Conservation (phyloP, 1,139 yeast genomes). For the Sugiyamaella paludigena region DNA sequence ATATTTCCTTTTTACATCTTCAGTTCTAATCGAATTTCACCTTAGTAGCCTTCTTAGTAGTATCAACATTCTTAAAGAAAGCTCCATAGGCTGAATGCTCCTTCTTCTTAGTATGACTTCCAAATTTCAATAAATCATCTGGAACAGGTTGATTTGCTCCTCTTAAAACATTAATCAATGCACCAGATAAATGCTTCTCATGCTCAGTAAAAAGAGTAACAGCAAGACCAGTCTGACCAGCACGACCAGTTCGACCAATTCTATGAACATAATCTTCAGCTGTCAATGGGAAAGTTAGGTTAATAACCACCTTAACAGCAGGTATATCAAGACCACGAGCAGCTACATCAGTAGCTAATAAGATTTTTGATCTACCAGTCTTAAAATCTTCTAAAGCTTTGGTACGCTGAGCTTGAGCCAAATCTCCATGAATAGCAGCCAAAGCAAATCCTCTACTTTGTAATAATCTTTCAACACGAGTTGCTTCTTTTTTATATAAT, state of each 20-base stretch:
- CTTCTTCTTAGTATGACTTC: constrained; percentile 97
- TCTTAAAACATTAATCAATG: constrained; percentile 81
- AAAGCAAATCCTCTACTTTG: constrained; percentile 72
- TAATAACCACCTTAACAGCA: constrained; percentile 92
- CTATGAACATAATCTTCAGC: constrained; percentile 98
- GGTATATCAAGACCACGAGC: constrained; percentile 99
- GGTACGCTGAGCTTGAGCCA: constrained; percentile 89
- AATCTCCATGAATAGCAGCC: constrained; percentile 95
- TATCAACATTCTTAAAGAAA: constrained; percentile 87
- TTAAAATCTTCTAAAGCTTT: constrained; percentile 84
- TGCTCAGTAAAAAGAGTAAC: constrained; percentile 95
- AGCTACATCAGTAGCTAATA: constrained; percentile 97
- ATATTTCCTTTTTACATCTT: background rate
- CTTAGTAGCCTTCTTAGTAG: constrained; percentile 85
- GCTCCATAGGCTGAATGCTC: constrained; percentile 97
- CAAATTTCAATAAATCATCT: constrained; percentile 91
- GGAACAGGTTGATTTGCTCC: constrained; percentile 97
- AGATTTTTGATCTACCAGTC: constrained; percentile 66
- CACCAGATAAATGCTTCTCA: constrained; percentile 96
- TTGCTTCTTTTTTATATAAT: constrained; percentile 92
- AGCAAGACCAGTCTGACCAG: constrained; percentile 92
- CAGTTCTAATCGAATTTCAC: constrained; percentile 56
- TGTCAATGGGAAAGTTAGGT: constrained; percentile 94
- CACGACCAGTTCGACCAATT: constrained; percentile 98
- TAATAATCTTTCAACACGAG: constrained; percentile 78